A percentile compares a stretch with the other conserved stretches of the same genome.
Evolutionary conservation across 257 asterid species (phyloP).

Genomic region (Ocimum tenuiflorum): DNA sequence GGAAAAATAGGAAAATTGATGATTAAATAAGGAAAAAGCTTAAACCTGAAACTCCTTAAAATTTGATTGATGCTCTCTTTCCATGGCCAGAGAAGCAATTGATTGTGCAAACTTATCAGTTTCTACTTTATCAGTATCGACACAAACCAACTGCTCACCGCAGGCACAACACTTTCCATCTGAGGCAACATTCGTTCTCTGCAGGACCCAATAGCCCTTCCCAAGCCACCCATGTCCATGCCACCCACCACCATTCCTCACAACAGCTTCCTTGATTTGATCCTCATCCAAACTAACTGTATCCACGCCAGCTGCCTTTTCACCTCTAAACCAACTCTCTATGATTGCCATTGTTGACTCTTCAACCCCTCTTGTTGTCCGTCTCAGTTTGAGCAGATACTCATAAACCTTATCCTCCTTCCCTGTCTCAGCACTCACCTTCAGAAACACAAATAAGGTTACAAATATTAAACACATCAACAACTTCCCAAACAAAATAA

Average conservation of each 20-base stretch:
- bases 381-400: slow-evolving; percentile 77
- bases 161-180: slow-evolving; percentile 59
- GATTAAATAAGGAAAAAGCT: neutral
- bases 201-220: slow-evolving; percentile 60
- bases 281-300: slow-evolving; percentile 27
- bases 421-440: slow-evolving; percentile 63
- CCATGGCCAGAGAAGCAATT: slow-evolving; percentile 75
- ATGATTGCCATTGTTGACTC: slow-evolving; percentile 50
- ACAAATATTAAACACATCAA: neutral
- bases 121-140: slow-evolving; percentile 61
- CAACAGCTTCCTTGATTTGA: slow-evolving; percentile 50
- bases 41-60: slow-evolving; percentile 88
- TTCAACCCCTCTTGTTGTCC: slow-evolving; percentile 37
- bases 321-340: slow-evolving; percentile 62
- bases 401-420: slow-evolving; percentile 65
- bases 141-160: slow-evolving; percentile 57
- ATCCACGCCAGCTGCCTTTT: slow-evolving; percentile 47
- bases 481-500: neutral
- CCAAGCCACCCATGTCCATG: slow-evolving; percentile 96
- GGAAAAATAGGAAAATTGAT: neutral
- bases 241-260: slow-evolving; percentile 87
- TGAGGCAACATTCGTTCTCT: slow-evolving; percentile 38
- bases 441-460: slow-evolving; percentile 12
- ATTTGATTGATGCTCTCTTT: slow-evolving; percentile 61
- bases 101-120: slow-evolving; percentile 68